Percentiles rank a stretch among this genome's conserved stretches.
Evolutionary conservation across 306 rosid genomes (phyloP).

Genomic region (Quillaja saponaria): DNA sequence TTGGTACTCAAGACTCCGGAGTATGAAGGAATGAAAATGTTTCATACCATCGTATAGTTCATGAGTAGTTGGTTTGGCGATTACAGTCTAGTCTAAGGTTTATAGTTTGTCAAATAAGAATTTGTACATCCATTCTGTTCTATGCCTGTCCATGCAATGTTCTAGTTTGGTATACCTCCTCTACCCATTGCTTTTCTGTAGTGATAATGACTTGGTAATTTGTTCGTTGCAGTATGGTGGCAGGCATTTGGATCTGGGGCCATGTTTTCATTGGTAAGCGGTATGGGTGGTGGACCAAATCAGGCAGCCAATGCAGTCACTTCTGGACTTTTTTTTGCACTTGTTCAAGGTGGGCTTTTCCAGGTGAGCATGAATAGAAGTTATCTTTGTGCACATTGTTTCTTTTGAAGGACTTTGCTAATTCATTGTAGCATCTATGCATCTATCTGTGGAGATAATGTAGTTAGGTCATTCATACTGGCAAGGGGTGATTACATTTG

Average conservation of each 20-base stretch:
- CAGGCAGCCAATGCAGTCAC: conserved; percentile 72
- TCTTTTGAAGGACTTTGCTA: conserved; percentile 15
- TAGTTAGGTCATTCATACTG: conserved; percentile 1
- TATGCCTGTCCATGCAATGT: conserved; percentile 1
- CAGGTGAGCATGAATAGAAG: conserved; percentile 55
- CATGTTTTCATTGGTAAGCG: conserved; percentile 85
- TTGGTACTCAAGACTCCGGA: conserved; percentile 14
- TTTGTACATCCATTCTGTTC: conserved; percentile 13
- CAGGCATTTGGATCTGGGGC: conserved; percentile 99
- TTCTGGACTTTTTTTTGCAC: conserved; percentile 93
- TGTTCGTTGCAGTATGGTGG: conserved; percentile 75
- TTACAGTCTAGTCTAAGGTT: not conserved
- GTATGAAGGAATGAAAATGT: conserved; percentile 3
- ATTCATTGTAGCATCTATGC: not conserved
- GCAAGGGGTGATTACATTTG: conserved; percentile 2
- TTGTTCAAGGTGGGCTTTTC: conserved; percentile 94
- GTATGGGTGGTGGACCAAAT: conserved; percentile 93
- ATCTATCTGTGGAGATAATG: not conserved
- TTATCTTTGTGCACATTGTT: not conserved
- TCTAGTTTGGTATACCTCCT: conserved; percentile 15
- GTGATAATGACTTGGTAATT: conserved; percentile 4
- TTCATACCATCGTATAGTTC: not conserved
- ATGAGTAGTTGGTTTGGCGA: no score
- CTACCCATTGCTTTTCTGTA: conserved; percentile 25
- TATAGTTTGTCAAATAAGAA: not conserved